Evolutionary conservation across 805 yeast genomes (phyloP), one percentile per base, ranked within the genome.

Genomic region (Hanseniaspora lachancei): DNA sequence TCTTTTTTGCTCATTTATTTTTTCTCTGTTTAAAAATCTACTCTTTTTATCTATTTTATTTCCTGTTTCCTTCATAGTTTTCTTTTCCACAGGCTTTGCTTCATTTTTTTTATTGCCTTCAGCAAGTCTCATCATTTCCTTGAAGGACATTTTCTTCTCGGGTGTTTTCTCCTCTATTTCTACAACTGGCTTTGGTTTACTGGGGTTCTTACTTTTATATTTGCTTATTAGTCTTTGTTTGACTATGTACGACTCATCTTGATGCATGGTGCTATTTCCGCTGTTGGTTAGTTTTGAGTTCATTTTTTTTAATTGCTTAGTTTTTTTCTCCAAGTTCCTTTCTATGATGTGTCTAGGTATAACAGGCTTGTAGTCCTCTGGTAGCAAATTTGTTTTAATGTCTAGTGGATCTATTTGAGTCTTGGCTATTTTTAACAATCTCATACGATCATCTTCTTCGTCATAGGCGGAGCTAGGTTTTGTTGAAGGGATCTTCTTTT

Each of bases 261-360:
- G 36, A 16, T 44, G 36, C 55, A 50, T 50, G 3, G 23, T 18
- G 16, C 41, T 18, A n/a, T 44, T 43, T 16, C 44, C 55, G 49
- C 20, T 32, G n/a, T 20, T 38, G 24, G 20, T 35, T 4, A 41
- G 21, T 21, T 27, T 36, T 43, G 39, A n/a, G n/a, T 42, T 72
- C 67, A 58, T 79, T 71, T 63, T 91, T 71, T 51, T 44, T 35
- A 44, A 6, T 5, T 24, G 10, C 84, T 40, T 84, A 68, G 57
- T 84, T 67, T 39, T 78, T 79, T 9, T 84, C 86, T 4, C 87
- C 87, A 0, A 89, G 88, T 63, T 84, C 91, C 5, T 75, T 27
- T 44, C 36, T 24, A 51, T 36, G 5, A 51, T 51, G 20, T 51
- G 55, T 20, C 44, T 24, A 2, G 55, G 55, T 20, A 51, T 29